Percentiles rank a stretch among this genome's conserved stretches.
Evolutionary conservation across 768 basidiomycete genomes (phyloP).

Genomic region (Cyclocybe cylindracea): DNA sequence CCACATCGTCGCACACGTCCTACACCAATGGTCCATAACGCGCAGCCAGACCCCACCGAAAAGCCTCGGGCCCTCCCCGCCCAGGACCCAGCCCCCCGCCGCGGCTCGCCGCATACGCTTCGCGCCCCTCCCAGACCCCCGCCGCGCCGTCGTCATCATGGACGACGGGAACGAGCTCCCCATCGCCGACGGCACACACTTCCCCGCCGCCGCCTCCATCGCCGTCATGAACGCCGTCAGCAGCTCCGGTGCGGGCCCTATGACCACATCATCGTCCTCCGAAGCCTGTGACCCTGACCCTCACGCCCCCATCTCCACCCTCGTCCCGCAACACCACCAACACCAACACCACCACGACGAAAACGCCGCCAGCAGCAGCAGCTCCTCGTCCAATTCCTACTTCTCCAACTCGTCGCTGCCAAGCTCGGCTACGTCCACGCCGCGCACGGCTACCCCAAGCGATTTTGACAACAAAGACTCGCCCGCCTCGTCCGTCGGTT

Average conservation of each 20-base stretch:
- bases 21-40: conserved; percentile 1
- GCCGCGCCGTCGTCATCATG: conserved; percentile 45
- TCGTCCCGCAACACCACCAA: neutral
- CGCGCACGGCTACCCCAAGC: conserved; percentile 23
- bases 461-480: conserved; percentile 17
- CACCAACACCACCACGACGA: neutral
- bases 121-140: conserved; percentile 82
- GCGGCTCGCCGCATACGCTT: conserved; percentile 60
- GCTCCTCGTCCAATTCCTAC: conserved; percentile 22
- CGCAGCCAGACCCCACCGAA: neutral
- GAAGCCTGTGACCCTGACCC: neutral
- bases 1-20: conserved; percentile 13
- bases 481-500: conserved; percentile 22
- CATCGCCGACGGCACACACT: conserved; percentile 23
- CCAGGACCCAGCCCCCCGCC: conserved; percentile 2
- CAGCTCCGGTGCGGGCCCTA: too few species aligned
- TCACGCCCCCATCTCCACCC: neutral
- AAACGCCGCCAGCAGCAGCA: conserved; percentile 12
- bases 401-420: conserved; percentile 22
- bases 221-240: neutral
- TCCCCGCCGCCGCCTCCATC: conserved; percentile 21
- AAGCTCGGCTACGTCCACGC: conserved; percentile 16
- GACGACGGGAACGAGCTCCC: conserved; percentile 45
- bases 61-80: neutral
- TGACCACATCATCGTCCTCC: neutral